Percentiles rank a stretch among this genome's conserved stretches.
Conservation (phyloP, 768 basidiomycete species). For the Pleurotus cornucopiae region DNA sequence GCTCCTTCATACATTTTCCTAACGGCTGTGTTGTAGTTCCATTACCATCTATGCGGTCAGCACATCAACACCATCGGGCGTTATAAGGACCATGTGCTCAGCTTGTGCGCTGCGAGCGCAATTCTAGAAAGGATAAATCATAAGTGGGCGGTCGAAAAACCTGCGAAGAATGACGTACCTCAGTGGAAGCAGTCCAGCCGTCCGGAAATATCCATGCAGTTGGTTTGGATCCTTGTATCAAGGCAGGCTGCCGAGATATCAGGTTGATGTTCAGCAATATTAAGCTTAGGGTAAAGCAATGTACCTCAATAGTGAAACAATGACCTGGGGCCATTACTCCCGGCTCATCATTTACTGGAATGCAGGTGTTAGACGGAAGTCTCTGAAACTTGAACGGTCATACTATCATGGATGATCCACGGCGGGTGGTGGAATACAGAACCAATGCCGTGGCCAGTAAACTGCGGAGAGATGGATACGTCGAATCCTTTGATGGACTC, state of each 20-base stretch:
- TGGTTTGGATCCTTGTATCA: slow-evolving; percentile 73
- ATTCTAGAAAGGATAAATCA: slow-evolving; percentile 38
- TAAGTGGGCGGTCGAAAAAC: neutral
- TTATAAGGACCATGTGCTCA: slow-evolving; percentile 87
- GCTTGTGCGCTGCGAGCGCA: slow-evolving; percentile 82
- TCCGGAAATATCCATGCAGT: slow-evolving; percentile 80
- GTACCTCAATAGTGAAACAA: slow-evolving; percentile 90
- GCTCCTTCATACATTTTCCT: too few species aligned
- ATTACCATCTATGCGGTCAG: slow-evolving; percentile 43
- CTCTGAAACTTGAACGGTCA: slow-evolving; percentile 16
- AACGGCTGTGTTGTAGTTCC: too few species aligned
- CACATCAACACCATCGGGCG: slow-evolving; percentile 71
- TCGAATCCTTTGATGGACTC: slow-evolving; percentile 29
- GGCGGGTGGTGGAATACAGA: slow-evolving; percentile 75
- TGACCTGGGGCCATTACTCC: slow-evolving; percentile 81
- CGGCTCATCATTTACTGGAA: slow-evolving; percentile 77
- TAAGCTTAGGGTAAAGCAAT: neutral
- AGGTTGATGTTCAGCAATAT: neutral
- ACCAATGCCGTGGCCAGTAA: slow-evolving; percentile 88
- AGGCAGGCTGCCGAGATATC: slow-evolving; percentile 47
- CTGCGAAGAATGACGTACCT: slow-evolving; percentile 38
- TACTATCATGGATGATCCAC: slow-evolving; percentile 79
- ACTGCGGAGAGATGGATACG: slow-evolving; percentile 58
- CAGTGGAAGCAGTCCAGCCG: slow-evolving; percentile 90
- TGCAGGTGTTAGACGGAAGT: too few species aligned